A percentile compares a stretch with the other conserved stretches of the same genome.
These are phyloP conservation scores for Heterobasidion occidentale DNA, from an alignment of 1,284 basidiomycete genomes.

Conservation along the genomic window DNA sequence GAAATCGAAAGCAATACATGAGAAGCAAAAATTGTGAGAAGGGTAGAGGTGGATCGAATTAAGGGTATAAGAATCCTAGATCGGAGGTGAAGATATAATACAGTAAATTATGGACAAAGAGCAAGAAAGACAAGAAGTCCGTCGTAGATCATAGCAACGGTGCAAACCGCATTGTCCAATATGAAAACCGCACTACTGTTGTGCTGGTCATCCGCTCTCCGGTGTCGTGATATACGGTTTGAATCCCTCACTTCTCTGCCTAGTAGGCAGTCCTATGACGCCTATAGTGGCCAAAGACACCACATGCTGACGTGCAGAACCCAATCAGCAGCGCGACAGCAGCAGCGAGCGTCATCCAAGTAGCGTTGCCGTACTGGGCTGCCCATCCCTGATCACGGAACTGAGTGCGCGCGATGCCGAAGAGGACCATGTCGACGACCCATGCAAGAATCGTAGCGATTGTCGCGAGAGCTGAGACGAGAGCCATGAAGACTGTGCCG, in stretches of 20 bases:
- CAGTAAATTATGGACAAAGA: no score
- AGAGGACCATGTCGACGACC: conserved; percentile 75
- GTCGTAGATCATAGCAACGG: no score
- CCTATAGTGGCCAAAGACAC: conserved; percentile 62
- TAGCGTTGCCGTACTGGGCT: conserved; percentile 68
- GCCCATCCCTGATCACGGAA: conserved; percentile 41
- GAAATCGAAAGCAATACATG: no score
- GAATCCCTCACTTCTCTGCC: no score
- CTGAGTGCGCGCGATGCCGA: conserved; percentile 57
- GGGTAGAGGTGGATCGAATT: no score
- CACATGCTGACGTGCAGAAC: conserved; percentile 59
- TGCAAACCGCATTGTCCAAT: no score
- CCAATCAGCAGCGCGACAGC: conserved; percentile 56
- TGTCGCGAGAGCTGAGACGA: conserved; percentile 55
- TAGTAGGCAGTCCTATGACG: conserved; percentile 10
- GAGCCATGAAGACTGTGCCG: conserved; percentile 70
- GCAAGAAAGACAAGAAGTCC: no score
- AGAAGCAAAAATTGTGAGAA: no score
- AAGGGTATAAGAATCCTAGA: no score
- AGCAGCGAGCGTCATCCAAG: conserved; percentile 72
- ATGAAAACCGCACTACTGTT: background rate
- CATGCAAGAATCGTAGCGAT: conserved; percentile 61
- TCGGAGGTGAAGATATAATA: no score
- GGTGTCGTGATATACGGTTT: no score
- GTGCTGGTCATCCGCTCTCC: background rate